These are phyloP conservation scores for Ensete ventricosum DNA, from an alignment of 176 grass and related monocot species.

Conservation along the genomic window DNA sequence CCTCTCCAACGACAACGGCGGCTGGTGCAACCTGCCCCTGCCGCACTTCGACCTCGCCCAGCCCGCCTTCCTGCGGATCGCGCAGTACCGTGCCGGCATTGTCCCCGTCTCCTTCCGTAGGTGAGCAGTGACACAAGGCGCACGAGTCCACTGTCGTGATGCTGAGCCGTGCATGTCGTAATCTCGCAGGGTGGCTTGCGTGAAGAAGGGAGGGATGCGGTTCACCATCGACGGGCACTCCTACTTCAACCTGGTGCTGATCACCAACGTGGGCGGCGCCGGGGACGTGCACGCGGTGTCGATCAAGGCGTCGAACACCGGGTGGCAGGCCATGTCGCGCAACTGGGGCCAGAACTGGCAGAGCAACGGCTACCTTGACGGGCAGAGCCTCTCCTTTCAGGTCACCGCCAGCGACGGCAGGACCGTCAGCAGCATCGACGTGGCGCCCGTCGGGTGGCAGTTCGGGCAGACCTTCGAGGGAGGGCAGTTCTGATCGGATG, in stretches of 20 bases:
- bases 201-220: conserved; percentile 54
- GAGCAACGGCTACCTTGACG: conserved; percentile 39
- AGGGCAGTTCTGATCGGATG: conserved; percentile 29
- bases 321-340: conserved; percentile 46
- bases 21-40: conserved; percentile 65
- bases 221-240: conserved; percentile 58
- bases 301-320: conserved; percentile 37
- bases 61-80: conserved; percentile 65
- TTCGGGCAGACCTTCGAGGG: conserved; percentile 74
- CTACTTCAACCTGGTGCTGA: conserved; percentile 84
- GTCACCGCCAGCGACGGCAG: conserved; percentile 64
- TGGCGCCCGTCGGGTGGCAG: conserved; percentile 42
- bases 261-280: conserved; percentile 70
- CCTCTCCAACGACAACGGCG: conserved; percentile 55
- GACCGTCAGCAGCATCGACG: conserved; percentile 45
- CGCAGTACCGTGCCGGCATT: conserved; percentile 59
- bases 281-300: conserved; percentile 35
- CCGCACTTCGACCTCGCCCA: conserved; percentile 70
- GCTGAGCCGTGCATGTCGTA: neutral
- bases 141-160: neutral
- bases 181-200: conserved; percentile 37
- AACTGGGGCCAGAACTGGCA: conserved; percentile 94
- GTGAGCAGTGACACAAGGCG: neutral
- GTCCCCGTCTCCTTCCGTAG: conserved; percentile 38
- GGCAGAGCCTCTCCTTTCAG: conserved; percentile 59